Conservation (phyloP, 2,329 filamentous ascomycete genomes). For the Neofusicoccum ribis region DNA sequence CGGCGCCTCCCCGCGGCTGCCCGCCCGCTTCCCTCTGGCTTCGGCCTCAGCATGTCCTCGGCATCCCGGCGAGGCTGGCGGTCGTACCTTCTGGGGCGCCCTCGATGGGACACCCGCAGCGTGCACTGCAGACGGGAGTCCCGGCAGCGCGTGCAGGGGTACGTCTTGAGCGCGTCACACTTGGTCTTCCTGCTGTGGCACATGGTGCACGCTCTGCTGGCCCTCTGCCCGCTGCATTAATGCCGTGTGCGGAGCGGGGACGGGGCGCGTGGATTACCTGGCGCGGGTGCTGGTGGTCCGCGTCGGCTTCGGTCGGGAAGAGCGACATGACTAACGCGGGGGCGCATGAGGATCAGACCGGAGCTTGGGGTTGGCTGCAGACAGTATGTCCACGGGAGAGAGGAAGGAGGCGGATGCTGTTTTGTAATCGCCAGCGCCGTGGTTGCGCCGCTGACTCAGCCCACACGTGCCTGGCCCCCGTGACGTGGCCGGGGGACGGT, state of each 20-base stretch:
- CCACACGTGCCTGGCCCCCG: too few species aligned
- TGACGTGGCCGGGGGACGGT: too few species aligned
- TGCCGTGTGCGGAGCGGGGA: not conserved
- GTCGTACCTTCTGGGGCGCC: not conserved
- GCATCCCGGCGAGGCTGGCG: not conserved
- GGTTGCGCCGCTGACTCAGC: too few species aligned
- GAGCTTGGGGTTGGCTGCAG: too few species aligned
- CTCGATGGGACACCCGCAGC: not conserved
- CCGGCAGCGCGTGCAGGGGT: constrained; percentile 4
- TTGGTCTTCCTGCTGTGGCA: constrained; percentile 4
- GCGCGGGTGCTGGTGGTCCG: not conserved
- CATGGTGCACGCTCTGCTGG: not conserved
- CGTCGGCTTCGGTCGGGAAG: not conserved
- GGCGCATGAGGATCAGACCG: too few species aligned
- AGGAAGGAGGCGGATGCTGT: too few species aligned
- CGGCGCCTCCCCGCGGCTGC: not conserved
- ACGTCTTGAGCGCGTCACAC: not conserved
- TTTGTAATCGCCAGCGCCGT: too few species aligned
- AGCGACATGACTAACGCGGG: not conserved
- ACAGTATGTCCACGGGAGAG: not conserved
- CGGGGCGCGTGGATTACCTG: not conserved
- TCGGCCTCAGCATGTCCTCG: not conserved
- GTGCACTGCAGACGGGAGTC: not conserved
- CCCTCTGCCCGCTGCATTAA: not conserved
- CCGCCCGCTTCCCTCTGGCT: not conserved